Evolutionary conservation across 1,284 basidiomycete species (phyloP), one percentile per base, ranked within the genome.

Genomic region (Dichomitus squalens): DNA sequence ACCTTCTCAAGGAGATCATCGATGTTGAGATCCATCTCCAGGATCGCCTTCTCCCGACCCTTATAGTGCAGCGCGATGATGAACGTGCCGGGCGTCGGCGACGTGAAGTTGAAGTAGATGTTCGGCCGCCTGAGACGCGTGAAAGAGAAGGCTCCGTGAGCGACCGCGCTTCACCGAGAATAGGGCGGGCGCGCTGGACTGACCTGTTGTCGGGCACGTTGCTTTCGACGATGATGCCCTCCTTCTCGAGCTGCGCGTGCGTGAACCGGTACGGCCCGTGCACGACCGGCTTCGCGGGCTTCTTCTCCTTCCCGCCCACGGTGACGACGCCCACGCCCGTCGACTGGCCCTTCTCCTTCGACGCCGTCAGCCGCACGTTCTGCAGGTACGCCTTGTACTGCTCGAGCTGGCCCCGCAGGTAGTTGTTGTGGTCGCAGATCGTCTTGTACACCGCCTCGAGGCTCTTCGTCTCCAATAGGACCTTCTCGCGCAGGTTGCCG

Each of bases 1-100:
- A 92, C 92, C 88, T 96, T 97, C 76, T 99, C 96, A 68, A 99
- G 79, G 64, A 99, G 76, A 77, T 99, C 97, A 75, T 99, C 97
- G 69, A 99, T 97, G 79, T 98, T 99, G 60, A 99, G 83, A 76
- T 99, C 97, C 96, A 99, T 99, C 82, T 99, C 97, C 46, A 99
- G 82, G 66, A 99, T 98, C 18, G 97, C 95, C 79, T 98, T 98
- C 70, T 98, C 96, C n/a, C 97, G 85, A 35, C 96, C 96, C 76
- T 98, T 98, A 81, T 98, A 99, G 76, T 98, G 96, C 52, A 99
- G 79, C 7, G 96, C 96, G 65, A 99, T 99, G 72, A 99, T 95
- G 74, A 98, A 99, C 9, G 97, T 98, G 40, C 97, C 97, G 0
- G 97, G 97, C 7, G 93, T 93, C 1, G 97, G 97, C 25, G 96